Base-by-base conservation (phyloP, 805 yeast species). In the Scheffersomyces lignosus region DNA sequence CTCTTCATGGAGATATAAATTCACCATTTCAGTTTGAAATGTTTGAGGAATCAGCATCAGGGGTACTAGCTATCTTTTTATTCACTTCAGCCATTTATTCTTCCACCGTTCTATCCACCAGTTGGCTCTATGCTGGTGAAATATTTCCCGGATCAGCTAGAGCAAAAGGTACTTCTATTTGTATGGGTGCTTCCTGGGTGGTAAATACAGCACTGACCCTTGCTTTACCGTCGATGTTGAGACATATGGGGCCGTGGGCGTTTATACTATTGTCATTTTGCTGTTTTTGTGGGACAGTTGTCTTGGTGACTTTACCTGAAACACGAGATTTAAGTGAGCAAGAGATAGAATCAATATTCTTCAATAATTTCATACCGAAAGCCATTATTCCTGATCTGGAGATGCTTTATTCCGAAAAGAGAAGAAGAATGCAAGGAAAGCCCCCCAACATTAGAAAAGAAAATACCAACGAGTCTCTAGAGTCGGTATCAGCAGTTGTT, bases 41-140 rank as follows among this genome's bases (percentile, higher is more conserved):
- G 4, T 43, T 54, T 17, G 63, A 63, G 1, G 48, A 55, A 4
- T 62, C 72, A 3, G 79, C 78, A 0, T 62, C 76, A 0, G 40
- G 62, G 2, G 55, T 71, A 1, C 46, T 78, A 28, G 75, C 77
- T 0, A 48, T 76, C 3, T 66, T 73, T 28, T 64, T 70, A 27
- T 52, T 73, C 31, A 57, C 72, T 31, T 71, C 72, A 17, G 70
- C 78, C 3, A 58, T 76, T 0, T 71, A 69, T 48, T 63, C 80
- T 1, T 51, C 76, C 1, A 63, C 77, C 1, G 54, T 78, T 10
- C 57, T 72, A 1, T 65, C 78, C 29, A 68, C 68, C 3, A 66
- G 78, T 23, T 70, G 75, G 75, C 51, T 77, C 15, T 77, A 74
- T 47, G 64, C 75, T 4, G 66, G 70, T 33, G 83, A 78, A 45